Evolutionary conservation across 371 early-diverging fungal species (phyloP).

Genomic region (Rhizomucor miehei): DNA sequence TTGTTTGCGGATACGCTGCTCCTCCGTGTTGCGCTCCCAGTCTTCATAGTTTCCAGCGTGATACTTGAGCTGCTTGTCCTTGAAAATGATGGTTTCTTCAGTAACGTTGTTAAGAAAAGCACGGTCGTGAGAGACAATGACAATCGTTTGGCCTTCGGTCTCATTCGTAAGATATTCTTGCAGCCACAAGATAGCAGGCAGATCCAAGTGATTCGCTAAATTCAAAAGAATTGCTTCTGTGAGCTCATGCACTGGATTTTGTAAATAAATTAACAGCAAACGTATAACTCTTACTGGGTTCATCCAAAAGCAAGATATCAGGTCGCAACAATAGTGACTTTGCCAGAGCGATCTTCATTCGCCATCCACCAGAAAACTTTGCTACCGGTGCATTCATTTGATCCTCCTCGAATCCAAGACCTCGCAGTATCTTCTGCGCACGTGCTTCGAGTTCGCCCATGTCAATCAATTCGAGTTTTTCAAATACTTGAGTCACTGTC

Average conservation of each 20-base stretch:
- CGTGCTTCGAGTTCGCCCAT: constrained; percentile 50
- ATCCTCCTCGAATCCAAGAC: constrained; percentile 59
- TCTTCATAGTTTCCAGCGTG: constrained; percentile 76
- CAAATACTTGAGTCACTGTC: constrained; percentile 56
- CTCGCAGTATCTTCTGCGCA: constrained; percentile 59
- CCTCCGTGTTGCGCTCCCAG: constrained; percentile 61
- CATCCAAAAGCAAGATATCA: constrained; percentile 85
- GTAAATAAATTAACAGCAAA: too few relatives aligned
- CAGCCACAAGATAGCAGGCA: constrained; percentile 81
- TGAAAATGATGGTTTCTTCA: constrained; percentile 70
- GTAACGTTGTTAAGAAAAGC: constrained; percentile 67
- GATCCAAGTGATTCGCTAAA: constrained; percentile 79
- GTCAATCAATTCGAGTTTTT: constrained; percentile 40
- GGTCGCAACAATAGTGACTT: constrained; percentile 76
- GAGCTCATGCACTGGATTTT: too few relatives aligned
- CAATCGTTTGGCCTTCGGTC: constrained; percentile 55
- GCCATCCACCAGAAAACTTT: constrained; percentile 87
- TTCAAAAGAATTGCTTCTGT: too few relatives aligned
- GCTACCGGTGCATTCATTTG: constrained; percentile 40
- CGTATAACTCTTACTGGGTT: too few relatives aligned
- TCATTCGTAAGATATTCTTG: constrained; percentile 62
- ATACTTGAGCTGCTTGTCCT: constrained; percentile 62
- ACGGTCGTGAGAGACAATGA: constrained; percentile 83
- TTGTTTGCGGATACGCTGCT: constrained; percentile 58
- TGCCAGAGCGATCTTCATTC: constrained; percentile 82